Evolutionary conservation across 2,329 filamentous ascomycete genomes (phyloP).

Genomic region (Colletotrichum tropicicola): DNA sequence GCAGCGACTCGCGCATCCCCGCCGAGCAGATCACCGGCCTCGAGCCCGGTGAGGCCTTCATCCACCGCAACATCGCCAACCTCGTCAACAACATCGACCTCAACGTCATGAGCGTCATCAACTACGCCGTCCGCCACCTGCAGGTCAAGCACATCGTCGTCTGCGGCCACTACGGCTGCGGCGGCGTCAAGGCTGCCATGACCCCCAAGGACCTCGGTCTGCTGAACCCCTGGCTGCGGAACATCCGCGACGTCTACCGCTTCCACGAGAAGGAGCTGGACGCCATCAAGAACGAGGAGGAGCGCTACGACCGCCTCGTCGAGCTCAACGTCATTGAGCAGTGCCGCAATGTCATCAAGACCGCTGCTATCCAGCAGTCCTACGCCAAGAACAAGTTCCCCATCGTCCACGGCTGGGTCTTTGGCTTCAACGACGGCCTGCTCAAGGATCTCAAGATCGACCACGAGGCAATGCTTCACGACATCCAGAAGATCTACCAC

Average conservation of each 20-base stretch:
- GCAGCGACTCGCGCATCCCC: slow-evolving; percentile 90
- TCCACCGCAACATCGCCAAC: slow-evolving; percentile 96
- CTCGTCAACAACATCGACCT: slow-evolving; percentile 83
- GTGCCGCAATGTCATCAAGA: slow-evolving; percentile 81
- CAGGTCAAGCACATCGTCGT: slow-evolving; percentile 84
- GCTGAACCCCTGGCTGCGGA: slow-evolving; percentile 78
- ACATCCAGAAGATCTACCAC: slow-evolving; percentile 74
- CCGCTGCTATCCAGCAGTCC: slow-evolving; percentile 79
- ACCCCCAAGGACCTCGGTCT: slow-evolving; percentile 75
- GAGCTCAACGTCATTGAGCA: slow-evolving; percentile 86
- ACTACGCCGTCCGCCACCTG: slow-evolving; percentile 85
- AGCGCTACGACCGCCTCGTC: slow-evolving; percentile 75
- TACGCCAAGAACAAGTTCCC: slow-evolving; percentile 71
- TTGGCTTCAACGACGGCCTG: slow-evolving; percentile 73
- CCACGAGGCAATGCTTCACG: slow-evolving; percentile 65
- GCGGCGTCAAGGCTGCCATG: slow-evolving; percentile 79
- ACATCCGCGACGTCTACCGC: slow-evolving; percentile 79
- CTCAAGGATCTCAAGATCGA: slow-evolving; percentile 72
- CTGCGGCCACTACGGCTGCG: slow-evolving; percentile 82
- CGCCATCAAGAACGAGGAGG: slow-evolving; percentile 63
- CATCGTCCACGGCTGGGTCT: slow-evolving; percentile 79
- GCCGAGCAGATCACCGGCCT: slow-evolving; percentile 87
- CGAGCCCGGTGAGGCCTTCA: slow-evolving; percentile 89
- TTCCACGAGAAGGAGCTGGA: slow-evolving; percentile 77
- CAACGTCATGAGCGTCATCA: slow-evolving; percentile 82